phyloP scores from a whole-genome alignment of 805 yeast genomes.

The Candida awuae region DNA sequence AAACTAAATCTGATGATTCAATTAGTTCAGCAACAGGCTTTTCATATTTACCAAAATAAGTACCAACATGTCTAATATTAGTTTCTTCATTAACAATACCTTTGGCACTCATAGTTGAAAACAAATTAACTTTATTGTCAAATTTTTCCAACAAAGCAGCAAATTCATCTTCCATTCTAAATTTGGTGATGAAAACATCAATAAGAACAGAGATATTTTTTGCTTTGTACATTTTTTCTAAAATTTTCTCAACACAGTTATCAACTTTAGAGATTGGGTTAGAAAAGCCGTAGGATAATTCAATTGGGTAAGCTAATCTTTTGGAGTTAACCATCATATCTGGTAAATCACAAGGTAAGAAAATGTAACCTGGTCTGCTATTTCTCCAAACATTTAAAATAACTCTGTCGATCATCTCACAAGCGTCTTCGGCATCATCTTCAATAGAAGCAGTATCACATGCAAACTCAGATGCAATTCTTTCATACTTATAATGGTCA shows the following conservation, averaged over 20 bases:
- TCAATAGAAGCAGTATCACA: constrained; percentile 46
- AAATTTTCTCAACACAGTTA: constrained; percentile 26
- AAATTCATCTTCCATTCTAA: constrained; percentile 29
- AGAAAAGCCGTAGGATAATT: constrained; percentile 17
- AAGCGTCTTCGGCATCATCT: constrained; percentile 37
- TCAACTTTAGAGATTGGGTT: constrained; percentile 16
- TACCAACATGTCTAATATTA: constrained; percentile 37
- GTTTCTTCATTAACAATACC: constrained; percentile 32
- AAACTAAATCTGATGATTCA: constrained; percentile 57
- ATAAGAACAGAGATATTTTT: constrained; percentile 33
- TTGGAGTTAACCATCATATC: constrained; percentile 39
- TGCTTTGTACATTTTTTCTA: constrained; percentile 31
- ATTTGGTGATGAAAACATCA: constrained; percentile 35
- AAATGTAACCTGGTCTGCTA: constrained; percentile 78
- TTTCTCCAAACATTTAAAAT: constrained; percentile 45
- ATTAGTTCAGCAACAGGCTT: constrained; percentile 29
- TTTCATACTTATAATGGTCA: constrained; percentile 60
- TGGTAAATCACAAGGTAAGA: constrained; percentile 65
- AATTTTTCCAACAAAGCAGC: constrained; percentile 24
- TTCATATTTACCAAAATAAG: constrained; percentile 32
- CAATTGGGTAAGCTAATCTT: constrained; percentile 28
- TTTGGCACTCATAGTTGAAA: constrained; percentile 34
- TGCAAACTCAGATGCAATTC: constrained; percentile 48
- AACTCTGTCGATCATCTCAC: constrained; percentile 63
- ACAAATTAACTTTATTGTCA: constrained; percentile 33